Evolutionary conservation across 257 asterid species (phyloP), one percentile per base, ranked within the genome.

Genomic region (Oldenlandia corymbosa): DNA sequence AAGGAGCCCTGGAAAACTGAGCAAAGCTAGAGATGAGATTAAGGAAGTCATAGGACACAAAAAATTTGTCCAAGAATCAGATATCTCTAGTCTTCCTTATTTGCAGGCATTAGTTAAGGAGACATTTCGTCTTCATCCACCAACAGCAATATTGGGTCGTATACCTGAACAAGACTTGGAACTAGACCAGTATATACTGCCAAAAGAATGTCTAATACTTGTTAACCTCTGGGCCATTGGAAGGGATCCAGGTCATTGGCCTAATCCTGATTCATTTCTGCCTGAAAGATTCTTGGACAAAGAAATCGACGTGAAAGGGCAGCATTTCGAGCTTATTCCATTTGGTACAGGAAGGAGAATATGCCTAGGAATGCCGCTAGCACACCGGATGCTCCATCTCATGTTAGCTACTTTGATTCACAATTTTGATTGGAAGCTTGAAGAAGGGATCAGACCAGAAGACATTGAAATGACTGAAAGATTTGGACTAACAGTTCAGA

Each of bases 201-300:
- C 83, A 0, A 68, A 68, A 54, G 47, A 70, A 0, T 62, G 75
- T 0, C 73, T 75, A 7, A 41, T 80, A 30, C 67, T 83, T 1
- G 58, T 79, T 9, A 83, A 80, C 9, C 59, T 56, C 27, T 77
- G 85, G 85, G 85, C 88, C 0, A 70, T 41, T 4, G 80, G 82
- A 0, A 72, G 85, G 50, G 80, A 83, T 64, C 41, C 68, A 6
- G 18, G 27, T 20, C 3, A 37, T 1, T 78, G 85, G 84, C 1
- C 28, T 3, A 26, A 75, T 18, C 74, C 79, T 5, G 70, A 78
- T 4, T 21, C 14, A 5, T 83, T 83, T 42, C 5, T 37, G 50
- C 82, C 83, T 0, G 84, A 80, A 31, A 39, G 88, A 58, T 83
- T 77, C 45, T 49, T 83, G 72, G 62, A 27, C 1, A 39, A 13